Conservation (phyloP, 108 stramenopile genomes). For the Stephanodiscus minutulus region DNA sequence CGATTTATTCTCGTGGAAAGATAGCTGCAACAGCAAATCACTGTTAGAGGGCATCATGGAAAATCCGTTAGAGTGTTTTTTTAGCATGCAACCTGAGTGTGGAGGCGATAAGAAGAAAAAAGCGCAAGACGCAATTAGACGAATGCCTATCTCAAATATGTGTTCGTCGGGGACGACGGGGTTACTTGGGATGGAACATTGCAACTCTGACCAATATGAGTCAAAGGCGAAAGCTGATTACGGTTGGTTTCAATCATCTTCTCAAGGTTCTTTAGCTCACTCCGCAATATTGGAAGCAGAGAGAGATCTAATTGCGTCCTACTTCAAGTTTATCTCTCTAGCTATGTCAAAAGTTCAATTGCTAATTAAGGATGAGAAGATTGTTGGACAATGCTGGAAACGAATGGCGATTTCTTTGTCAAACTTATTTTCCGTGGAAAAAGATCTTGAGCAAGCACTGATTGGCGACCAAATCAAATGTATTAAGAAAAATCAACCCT, state of each 20-base stretch:
- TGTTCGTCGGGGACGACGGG: slow-evolving; percentile 43
- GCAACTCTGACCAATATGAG: slow-evolving; percentile 21
- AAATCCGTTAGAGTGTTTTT: slow-evolving; percentile 37
- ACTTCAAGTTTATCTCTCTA: slow-evolving; percentile 49
- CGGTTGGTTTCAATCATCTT: slow-evolving; percentile 28
- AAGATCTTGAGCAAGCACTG: slow-evolving; percentile 70
- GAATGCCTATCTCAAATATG: slow-evolving; percentile 11
- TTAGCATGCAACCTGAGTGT: slow-evolving; percentile 19
- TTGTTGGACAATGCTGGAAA: slow-evolving; percentile 71
- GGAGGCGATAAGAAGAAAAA: slow-evolving; percentile 7
- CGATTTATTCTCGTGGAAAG: slow-evolving; percentile 33
- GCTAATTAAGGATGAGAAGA: slow-evolving; percentile 61
- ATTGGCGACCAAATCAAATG: slow-evolving; percentile 55
- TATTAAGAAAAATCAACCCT: slow-evolving; percentile 64
- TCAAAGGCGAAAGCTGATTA: slow-evolving; percentile 33
- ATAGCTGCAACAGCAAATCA: slow-evolving; percentile 34
- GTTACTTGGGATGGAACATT: slow-evolving; percentile 21
- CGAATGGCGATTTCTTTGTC: slow-evolving; percentile 69
- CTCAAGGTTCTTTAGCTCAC: slow-evolving; percentile 40
- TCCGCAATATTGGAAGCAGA: slow-evolving; percentile 68
- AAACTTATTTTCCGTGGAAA: slow-evolving; percentile 79
- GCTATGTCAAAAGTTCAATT: slow-evolving; percentile 58
- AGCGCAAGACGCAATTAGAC: background rate
- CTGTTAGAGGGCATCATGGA: slow-evolving; percentile 39
- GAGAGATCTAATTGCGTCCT: slow-evolving; percentile 60